phyloP scores from a whole-genome alignment of 2,329 filamentous ascomycete genomes.

The Ophiostoma sp. region DNA sequence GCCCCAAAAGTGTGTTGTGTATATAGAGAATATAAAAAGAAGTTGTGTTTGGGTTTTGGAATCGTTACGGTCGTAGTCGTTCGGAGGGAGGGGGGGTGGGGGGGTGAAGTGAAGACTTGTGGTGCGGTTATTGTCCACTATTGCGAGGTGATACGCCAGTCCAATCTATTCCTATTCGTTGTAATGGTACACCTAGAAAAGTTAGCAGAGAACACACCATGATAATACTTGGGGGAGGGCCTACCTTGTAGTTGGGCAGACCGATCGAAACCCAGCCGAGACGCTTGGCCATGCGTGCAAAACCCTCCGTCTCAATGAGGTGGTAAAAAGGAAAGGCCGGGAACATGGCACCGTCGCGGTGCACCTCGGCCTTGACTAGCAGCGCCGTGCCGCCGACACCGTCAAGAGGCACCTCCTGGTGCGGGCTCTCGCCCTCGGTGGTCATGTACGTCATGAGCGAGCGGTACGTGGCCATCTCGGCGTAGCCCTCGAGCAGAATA shows the following conservation, averaged over 20 bases:
- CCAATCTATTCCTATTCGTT: conserved; percentile 63
- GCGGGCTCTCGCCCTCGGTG: conserved; percentile 55
- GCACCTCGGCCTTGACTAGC: conserved; percentile 93
- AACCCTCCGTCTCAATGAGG: conserved; percentile 95
- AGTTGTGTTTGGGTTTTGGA: conserved; percentile 1
- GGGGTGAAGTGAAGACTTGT: not conserved
- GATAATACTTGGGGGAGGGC: conserved; percentile 34
- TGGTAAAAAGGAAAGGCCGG: conserved; percentile 95
- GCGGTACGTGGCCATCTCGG: conserved; percentile 88
- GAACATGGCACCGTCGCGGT: conserved; percentile 98
- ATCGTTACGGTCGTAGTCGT: conserved; percentile 21
- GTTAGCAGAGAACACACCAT: not conserved
- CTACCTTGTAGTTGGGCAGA: conserved; percentile 95
- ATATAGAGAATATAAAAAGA: not conserved
- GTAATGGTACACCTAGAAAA: conserved; percentile 76
- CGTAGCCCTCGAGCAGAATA: conserved; percentile 89
- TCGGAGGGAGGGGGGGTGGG: not conserved
- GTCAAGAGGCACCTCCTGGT: conserved; percentile 73
- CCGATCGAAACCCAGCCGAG: conserved; percentile 83
- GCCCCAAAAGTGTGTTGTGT: not conserved
- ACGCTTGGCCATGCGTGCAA: conserved; percentile 92
- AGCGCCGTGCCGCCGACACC: conserved; percentile 92
- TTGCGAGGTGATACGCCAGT: not conserved
- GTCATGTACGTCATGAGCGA: conserved; percentile 86
- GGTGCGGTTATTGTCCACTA: not conserved